These are phyloP conservation scores for Craterostigma plantagineum DNA, from an alignment of 257 asterid species.

Conservation along the genomic window DNA sequence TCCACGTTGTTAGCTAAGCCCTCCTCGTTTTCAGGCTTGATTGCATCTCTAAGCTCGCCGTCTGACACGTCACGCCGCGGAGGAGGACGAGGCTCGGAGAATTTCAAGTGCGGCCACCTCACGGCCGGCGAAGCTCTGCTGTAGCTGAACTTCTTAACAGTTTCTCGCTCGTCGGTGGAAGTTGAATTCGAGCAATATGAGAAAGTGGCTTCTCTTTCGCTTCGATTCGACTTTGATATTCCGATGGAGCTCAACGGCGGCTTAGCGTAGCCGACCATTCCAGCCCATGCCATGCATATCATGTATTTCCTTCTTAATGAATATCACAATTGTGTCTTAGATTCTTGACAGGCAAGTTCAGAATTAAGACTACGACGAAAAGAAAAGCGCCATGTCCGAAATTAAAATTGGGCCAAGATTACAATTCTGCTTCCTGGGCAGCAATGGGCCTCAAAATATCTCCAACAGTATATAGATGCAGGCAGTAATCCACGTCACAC, in stretches of 20 bases:
- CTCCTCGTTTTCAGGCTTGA: conserved; percentile 13
- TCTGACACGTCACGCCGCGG: conserved; percentile 8
- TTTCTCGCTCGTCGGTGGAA: conserved; percentile 26
- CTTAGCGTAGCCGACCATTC: conserved; percentile 26
- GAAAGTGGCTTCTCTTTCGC: conserved; percentile 10
- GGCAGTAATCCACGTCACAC: too few relatives aligned
- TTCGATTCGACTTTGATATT: conserved; percentile 21
- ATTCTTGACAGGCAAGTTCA: too few relatives aligned
- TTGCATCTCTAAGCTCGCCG: conserved; percentile 14
- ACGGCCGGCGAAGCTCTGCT: conserved; percentile 78
- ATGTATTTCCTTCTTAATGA: not conserved
- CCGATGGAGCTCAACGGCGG: conserved; percentile 22
- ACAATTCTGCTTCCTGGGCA: too few relatives aligned
- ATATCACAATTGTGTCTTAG: too few relatives aligned
- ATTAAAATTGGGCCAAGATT: too few relatives aligned
- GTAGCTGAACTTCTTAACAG: conserved; percentile 43
- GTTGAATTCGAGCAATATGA: conserved; percentile 41
- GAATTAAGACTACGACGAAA: too few relatives aligned
- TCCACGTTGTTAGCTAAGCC: conserved; percentile 6
- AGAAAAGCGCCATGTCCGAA: too few relatives aligned
- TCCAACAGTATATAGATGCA: too few relatives aligned
- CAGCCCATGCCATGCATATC: conserved; percentile 31
- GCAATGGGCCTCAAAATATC: too few relatives aligned
- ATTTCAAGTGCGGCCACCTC: conserved; percentile 89
- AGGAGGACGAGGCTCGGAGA: conserved; percentile 17